Evolutionary conservation across 805 yeast species (phyloP).

Genomic region (Ogataea dorogensis): DNA sequence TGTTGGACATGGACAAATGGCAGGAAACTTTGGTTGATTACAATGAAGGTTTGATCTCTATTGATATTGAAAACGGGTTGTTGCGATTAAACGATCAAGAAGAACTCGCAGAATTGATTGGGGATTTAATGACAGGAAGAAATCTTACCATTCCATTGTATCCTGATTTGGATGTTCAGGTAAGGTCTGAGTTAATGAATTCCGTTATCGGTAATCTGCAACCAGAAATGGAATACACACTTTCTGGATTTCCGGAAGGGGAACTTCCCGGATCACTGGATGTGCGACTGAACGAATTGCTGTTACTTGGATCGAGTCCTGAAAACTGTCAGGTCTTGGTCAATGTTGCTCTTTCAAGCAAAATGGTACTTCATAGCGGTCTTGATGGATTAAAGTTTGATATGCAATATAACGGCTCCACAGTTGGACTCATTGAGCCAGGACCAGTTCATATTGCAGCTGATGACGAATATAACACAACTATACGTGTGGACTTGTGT

Average conservation of each 20-base stretch:
- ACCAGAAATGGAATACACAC: neutral
- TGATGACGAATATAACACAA: constrained; percentile 21
- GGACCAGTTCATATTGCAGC: constrained; percentile 25
- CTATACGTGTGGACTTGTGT: constrained; percentile 22
- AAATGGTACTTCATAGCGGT: constrained; percentile 28
- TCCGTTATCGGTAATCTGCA: constrained; percentile 13
- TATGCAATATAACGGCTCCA: constrained; percentile 32
- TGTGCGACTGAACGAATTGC: constrained; percentile 13
- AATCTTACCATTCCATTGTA: constrained; percentile 4
- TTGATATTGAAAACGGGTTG: constrained; percentile 9
- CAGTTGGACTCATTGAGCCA: constrained; percentile 34
- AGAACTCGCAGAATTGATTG: constrained; percentile 1
- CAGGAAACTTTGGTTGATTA: constrained; percentile 23
- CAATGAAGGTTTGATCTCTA: constrained; percentile 1
- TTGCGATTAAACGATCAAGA: constrained; percentile 9
- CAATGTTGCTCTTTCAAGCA: constrained; percentile 34
- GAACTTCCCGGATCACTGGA: constrained; percentile 3
- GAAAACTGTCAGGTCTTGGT: constrained; percentile 29
- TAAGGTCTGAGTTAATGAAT: constrained; percentile 26
- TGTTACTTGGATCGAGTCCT: constrained; percentile 31
- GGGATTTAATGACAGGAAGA: constrained; percentile 4
- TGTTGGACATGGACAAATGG: constrained; percentile 15
- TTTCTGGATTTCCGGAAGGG: constrained; percentile 4
- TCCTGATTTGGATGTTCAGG: constrained; percentile 18
- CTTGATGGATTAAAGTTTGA: constrained; percentile 23